Evolutionary conservation across 2,329 filamentous ascomycete species (phyloP), one percentile per base, ranked within the genome.

Genomic region (Beauveria pseudobassiana): DNA sequence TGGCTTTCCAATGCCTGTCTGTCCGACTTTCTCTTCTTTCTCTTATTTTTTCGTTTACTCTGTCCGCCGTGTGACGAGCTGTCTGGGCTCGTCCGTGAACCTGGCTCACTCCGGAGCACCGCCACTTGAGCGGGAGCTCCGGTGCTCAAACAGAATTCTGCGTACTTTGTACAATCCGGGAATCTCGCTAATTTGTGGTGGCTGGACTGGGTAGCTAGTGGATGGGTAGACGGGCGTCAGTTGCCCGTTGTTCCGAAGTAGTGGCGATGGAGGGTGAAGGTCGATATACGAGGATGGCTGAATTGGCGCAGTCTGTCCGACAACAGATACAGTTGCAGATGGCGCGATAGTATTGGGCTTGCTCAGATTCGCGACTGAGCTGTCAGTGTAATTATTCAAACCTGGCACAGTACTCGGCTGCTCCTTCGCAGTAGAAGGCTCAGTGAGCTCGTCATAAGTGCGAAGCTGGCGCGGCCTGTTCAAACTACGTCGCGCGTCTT

Each of bases 191-290:
- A 34, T 4, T 14, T 54, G 51, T 8, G 43, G 30, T 9, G n/a
- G 51, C 4, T 90, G 87, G 54, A 87, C 86, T 59, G 90, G 89
- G 69, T 90, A 89, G 28, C 90, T 20, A 8, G 18, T 52, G n/a
- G 30, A 86, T 58, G 90, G 89, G 69, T 90, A 89, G 28, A 90
- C 89, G 57, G 90, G 90, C 69, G 88, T 76, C 48, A 88, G 88
- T 42, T 86, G 87, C 56, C 87, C 87, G 71, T 92, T 88, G 67
- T 86, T 87, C 69, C 86, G 85, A 67, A 93, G 80, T 62, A 93
- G 77, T 58, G 86, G 85, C 64, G 88, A 82, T 57, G 83, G 75
- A 66, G 72, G 78, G 67, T 68, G 72, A 51, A 65, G 67, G 53
- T 72, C 69, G 64, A 68, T 63, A 56, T 72, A 69, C 18, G 67